A percentile compares a stretch with the other conserved stretches of the same genome.
Conservation (phyloP, 768 basidiomycete genomes). For the Boletus pseudo-olivaceus region DNA sequence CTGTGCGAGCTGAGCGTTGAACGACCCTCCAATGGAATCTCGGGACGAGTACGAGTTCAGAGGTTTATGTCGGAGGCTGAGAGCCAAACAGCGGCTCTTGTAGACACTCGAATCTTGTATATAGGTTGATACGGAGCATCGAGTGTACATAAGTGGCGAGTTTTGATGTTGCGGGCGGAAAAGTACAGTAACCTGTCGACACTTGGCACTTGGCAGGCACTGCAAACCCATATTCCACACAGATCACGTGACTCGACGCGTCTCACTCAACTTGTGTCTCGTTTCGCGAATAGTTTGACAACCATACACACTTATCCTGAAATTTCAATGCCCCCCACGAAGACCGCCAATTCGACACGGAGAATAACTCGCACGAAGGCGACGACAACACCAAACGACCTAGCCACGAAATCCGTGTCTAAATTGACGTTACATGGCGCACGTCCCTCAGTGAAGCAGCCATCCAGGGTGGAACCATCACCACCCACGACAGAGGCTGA, state of each 20-base stretch:
- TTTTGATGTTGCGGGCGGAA: background rate
- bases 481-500: conserved; percentile 32
- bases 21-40: conserved; percentile 5
- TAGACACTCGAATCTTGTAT: background rate
- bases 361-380: conserved; percentile 14
- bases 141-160: background rate
- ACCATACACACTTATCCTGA: background rate
- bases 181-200: no score
- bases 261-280: background rate
- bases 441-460: conserved; percentile 28
- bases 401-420: conserved; percentile 21
- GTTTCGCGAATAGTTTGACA: no score
- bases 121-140: background rate
- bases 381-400: background rate
- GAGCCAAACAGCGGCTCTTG: conserved; percentile 1
- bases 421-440: conserved; percentile 27
- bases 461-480: conserved; percentile 1
- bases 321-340: conserved; percentile 13
- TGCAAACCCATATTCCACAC: background rate
- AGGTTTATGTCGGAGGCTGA: conserved; percentile 3
- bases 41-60: background rate
- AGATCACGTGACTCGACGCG: conserved; percentile 16
- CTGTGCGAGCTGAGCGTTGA: background rate
- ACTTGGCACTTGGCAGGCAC: no score
- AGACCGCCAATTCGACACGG: background rate